These are phyloP conservation scores for Leucaena leucocephala DNA, from an alignment of 306 rosid genomes.

Conservation along the genomic window DNA sequence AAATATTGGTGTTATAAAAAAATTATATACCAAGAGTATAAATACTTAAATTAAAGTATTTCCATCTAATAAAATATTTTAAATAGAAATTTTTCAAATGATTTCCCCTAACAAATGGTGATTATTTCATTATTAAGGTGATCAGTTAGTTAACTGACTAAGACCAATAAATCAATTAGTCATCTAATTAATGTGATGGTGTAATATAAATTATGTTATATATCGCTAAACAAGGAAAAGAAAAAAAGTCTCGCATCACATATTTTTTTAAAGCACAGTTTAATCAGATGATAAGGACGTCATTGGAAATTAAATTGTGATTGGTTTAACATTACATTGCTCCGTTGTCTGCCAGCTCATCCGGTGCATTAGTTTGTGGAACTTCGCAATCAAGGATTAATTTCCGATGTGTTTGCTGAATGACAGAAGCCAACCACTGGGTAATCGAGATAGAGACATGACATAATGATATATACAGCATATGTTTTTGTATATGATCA, in stretches of 20 bases:
- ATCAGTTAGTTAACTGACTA: no score
- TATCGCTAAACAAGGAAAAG: not conserved
- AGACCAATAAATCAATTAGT: not conserved
- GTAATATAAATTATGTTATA: not conserved
- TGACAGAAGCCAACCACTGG: not conserved
- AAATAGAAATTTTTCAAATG: no score
- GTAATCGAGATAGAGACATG: not conserved
- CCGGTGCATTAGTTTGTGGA: not conserved
- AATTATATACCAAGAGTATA: no score
- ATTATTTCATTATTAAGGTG: no score
- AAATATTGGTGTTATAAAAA: no score
- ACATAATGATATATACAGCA: not conserved
- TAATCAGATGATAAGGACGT: conserved; percentile 5
- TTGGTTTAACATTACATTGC: not conserved
- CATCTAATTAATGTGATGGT: not conserved
- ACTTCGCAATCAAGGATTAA: not conserved
- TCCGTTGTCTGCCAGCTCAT: not conserved
- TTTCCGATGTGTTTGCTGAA: no score
- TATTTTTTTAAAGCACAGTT: not conserved
- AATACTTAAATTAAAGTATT: no score
- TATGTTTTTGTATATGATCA: no score
- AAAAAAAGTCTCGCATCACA: not conserved
- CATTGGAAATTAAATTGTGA: not conserved
- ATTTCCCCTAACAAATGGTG: no score
- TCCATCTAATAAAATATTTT: no score